Evolutionary conservation across 208 protist genomes (phyloP), one percentile per base, ranked within the genome.

Genomic region (Acanthamoeba divionensis): DNA sequence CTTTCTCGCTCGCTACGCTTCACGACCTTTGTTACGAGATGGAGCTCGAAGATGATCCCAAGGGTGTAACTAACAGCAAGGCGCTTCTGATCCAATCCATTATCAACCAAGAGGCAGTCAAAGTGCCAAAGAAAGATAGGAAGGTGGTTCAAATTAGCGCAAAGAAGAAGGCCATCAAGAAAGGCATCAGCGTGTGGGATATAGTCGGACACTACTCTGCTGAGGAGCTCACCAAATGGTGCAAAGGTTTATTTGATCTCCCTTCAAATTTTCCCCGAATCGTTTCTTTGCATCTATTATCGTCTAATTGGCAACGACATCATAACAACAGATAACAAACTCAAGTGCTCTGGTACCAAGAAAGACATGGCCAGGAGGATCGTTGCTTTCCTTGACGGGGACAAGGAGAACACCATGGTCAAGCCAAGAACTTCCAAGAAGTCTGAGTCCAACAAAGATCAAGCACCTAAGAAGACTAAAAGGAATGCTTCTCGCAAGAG

Each of bases 331-430:
- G 52, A 89, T 4, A 57, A 92, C 10, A 45, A 52, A 13, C 54
- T 88, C 1, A 2, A 73, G 38, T 41, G 52, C 24, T 88, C 80
- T 6, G 80, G 80, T 5, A 52, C 18, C 57, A 88, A 88, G 80
- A 88, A 88, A 62, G 80, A 88, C 0, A 41, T 88, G 13, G 71
- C 71, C 80, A 88, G 71, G 57, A 36, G 80, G 24, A 88, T 88
- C 57, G n/a, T 88, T 29, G 80, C 80, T 26, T 88, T 36, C 38
- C 38, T 88, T 45, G 80, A 88, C 0, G 80, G 80, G 18, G 80
- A 88, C 80, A 88, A 88, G 57, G 80, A 88, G 57, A 88, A 88
- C 60, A 71, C 80, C 5, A 83, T 54, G 24, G 24, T 45, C 47
- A 52, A 55, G 45, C 50, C 50, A 6, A 7, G 31, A 26, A 82